phyloP scores from a whole-genome alignment of 208 protist genomes.

The Angomonas deanei region DNA sequence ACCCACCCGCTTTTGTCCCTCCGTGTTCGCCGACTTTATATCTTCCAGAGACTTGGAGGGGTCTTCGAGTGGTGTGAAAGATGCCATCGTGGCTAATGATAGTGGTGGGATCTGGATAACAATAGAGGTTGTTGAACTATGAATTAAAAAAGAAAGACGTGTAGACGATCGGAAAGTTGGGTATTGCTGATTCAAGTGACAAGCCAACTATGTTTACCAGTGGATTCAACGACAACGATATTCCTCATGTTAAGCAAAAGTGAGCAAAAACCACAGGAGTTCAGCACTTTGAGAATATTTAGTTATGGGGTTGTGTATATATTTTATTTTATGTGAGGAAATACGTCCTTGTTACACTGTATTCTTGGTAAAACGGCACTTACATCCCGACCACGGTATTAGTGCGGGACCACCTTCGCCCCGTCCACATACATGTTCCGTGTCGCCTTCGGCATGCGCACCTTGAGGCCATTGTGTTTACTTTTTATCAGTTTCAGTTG shows the following conservation, averaged over 20 bases:
- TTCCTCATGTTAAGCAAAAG: too few relatives aligned
- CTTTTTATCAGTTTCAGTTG: slow-evolving; percentile 64
- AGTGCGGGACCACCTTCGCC: slow-evolving; percentile 73
- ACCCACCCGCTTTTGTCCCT: slow-evolving; percentile 33
- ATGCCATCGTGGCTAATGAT: slow-evolving; percentile 25
- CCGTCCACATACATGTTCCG: slow-evolving; percentile 92
- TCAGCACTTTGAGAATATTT: too few relatives aligned
- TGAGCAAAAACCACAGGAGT: too few relatives aligned
- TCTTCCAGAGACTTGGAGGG: slow-evolving; percentile 15
- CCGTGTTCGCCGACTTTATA: background rate
- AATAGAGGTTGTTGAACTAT: background rate
- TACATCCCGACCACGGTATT: too few relatives aligned
- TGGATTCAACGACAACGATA: too few relatives aligned
- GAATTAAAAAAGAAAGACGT: slow-evolving; percentile 10
- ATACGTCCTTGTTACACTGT: too few relatives aligned
- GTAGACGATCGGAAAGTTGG: background rate
- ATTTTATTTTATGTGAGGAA: too few relatives aligned
- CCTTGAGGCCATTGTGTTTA: slow-evolving; percentile 76
- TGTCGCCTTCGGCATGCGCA: slow-evolving; percentile 78
- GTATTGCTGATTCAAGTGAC: too few relatives aligned
- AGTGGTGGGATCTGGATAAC: background rate
- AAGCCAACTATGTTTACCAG: too few relatives aligned
- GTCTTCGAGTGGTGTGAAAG: slow-evolving; percentile 60
- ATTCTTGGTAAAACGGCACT: too few relatives aligned
- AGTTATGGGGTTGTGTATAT: background rate